These are phyloP conservation scores for Platismatia glauca DNA, from an alignment of 495 filamentous ascomycete species.

Conservation along the genomic window DNA sequence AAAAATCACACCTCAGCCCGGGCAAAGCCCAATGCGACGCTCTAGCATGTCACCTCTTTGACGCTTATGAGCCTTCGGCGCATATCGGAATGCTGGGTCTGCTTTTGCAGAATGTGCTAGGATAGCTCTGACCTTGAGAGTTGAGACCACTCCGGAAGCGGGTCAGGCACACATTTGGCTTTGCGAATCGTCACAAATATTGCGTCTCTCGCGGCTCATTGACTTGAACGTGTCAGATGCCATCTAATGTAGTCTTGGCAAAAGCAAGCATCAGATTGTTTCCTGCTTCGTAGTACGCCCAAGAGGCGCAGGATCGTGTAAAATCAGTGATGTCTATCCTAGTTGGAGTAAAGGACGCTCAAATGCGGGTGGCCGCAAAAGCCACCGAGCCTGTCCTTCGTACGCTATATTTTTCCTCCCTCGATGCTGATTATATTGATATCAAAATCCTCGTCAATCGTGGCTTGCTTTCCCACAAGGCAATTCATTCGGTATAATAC, in stretches of 20 bases:
- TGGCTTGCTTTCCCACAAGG: constrained; percentile 29
- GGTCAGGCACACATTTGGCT: background rate
- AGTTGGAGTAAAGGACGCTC: background rate
- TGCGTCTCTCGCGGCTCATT: background rate
- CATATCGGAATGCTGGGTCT: background rate
- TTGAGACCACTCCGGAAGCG: background rate
- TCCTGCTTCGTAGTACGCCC: background rate
- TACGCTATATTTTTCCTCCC: background rate
- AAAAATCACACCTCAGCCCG: background rate
- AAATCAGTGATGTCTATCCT: background rate
- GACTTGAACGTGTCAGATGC: background rate
- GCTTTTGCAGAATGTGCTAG: background rate
- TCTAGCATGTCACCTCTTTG: background rate
- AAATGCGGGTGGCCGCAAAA: background rate
- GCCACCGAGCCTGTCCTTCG: background rate
- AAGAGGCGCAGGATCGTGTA: background rate
- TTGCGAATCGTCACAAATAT: background rate
- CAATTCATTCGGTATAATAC: constrained; percentile 29
- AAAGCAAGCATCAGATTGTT: background rate
- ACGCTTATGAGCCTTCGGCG: background rate
- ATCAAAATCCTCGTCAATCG: constrained; percentile 33
- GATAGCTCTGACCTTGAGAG: background rate
- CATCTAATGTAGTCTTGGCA: background rate
- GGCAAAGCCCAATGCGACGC: background rate
- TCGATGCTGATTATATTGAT: constrained; percentile 30